phyloP scores from a whole-genome alignment of 2,329 filamentous ascomycete genomes.

The Macroventuria anomochaeta region DNA sequence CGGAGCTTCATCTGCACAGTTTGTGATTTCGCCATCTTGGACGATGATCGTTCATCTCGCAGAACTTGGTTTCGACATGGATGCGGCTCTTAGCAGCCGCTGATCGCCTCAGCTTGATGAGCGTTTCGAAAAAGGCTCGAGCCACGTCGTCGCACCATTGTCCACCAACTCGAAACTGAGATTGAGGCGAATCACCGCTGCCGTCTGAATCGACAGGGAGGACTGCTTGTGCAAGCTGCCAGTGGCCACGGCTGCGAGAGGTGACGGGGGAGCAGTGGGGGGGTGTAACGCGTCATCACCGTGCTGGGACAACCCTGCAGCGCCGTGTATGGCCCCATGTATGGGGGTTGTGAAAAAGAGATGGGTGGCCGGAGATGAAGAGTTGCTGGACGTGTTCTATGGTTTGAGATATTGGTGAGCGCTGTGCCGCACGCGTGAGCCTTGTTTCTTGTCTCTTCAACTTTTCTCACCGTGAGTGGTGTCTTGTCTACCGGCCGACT shows the following conservation, averaged over 20 bases:
- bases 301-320: constrained; percentile 14
- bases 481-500: neutral
- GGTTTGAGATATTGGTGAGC: constrained; percentile 12
- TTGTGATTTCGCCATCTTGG: neutral
- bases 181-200: neutral
- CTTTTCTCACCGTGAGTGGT: neutral
- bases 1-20: constrained; percentile 15
- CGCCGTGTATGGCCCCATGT: constrained; percentile 10
- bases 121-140: constrained; percentile 16
- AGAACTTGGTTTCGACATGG: neutral
- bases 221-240: constrained; percentile 2
- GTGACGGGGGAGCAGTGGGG: constrained; percentile 1
- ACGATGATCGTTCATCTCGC: constrained; percentile 5
- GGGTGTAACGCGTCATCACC: constrained; percentile 17
- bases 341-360: neutral
- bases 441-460: constrained; percentile 10
- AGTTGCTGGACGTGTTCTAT: constrained; percentile 3
- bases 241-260: neutral
- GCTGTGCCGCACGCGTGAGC: constrained; percentile 3
- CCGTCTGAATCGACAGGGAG: constrained; percentile 12
- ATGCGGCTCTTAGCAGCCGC: constrained; percentile 5
- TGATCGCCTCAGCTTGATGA: constrained; percentile 15
- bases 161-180: constrained; percentile 7
- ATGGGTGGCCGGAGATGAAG: constrained; percentile 9
- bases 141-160: constrained; percentile 14